These are phyloP conservation scores for Fusarium neocosmosporiellum DNA, from an alignment of 2,329 filamentous ascomycete genomes.

Conservation along the genomic window DNA sequence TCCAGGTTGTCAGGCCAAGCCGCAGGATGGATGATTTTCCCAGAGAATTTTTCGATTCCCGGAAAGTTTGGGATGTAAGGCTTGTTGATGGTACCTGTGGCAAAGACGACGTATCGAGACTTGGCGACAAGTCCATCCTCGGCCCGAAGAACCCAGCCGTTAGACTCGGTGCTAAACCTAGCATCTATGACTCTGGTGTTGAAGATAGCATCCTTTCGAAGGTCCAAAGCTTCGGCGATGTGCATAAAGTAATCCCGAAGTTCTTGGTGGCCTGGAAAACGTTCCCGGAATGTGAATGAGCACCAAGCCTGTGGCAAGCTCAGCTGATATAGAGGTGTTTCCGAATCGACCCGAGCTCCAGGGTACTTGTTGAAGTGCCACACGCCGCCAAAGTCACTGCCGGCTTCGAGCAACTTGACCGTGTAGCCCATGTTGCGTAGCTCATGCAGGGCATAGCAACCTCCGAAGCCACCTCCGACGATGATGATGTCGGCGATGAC, in stretches of 20 bases:
- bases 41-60: background rate
- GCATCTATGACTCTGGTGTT: background rate
- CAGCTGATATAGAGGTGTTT: conserved; percentile 19
- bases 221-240: background rate
- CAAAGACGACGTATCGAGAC: conserved; percentile 16
- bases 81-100: conserved; percentile 17
- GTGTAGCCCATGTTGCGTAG: conserved; percentile 13
- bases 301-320: background rate
- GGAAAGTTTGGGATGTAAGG: conserved; percentile 14
- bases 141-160: background rate
- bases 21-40: conserved; percentile 18
- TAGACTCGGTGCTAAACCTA: background rate
- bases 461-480: conserved; percentile 28
- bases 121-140: background rate
- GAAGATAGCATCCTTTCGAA: background rate
- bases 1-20: conserved; percentile 9
- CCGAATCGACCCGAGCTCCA: conserved; percentile 22
- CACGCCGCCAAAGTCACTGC: conserved; percentile 26
- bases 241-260: background rate
- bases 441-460: conserved; percentile 14
- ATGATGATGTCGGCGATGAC: conserved; percentile 10
- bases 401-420: conserved; percentile 19
- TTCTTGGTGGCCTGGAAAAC: conserved; percentile 16
- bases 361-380: conserved; percentile 36
- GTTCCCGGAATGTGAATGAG: conserved; percentile 6